Conservation (phyloP, 768 basidiomycete genomes). For the Lactifluus rugatus region DNA sequence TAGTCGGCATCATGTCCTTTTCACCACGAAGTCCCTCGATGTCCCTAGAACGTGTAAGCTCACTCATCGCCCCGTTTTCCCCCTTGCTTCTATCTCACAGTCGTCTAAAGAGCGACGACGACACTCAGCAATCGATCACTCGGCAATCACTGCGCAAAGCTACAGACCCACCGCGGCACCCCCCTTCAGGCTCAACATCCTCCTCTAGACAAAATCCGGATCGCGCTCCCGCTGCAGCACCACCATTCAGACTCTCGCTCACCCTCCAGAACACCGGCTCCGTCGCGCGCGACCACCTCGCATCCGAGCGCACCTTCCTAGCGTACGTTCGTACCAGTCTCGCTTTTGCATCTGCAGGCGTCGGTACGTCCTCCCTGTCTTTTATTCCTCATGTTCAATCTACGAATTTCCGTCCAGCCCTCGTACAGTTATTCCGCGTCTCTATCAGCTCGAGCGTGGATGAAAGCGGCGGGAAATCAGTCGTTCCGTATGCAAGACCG, state of each 20-base stretch:
- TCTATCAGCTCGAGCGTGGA: slow-evolving; percentile 21
- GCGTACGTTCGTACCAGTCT: slow-evolving; percentile 44
- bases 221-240: slow-evolving; percentile 2
- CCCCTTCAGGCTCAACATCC: neutral
- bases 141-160: neutral
- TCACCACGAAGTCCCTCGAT: neutral
- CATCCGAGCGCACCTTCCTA: slow-evolving; percentile 41
- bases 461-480: slow-evolving; percentile 1
- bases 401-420: slow-evolving; percentile 24
- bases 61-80: neutral
- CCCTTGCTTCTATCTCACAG: neutral
- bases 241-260: slow-evolving; percentile 19
- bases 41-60: neutral
- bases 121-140: neutral
- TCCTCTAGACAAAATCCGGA: neutral
- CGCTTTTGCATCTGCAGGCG: slow-evolving; percentile 39
- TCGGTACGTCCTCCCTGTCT: slow-evolving; percentile 29
- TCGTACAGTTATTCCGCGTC: slow-evolving; percentile 40
- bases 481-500: slow-evolving; percentile 31
- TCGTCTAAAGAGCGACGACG: neutral
- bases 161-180: neutral
- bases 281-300: slow-evolving; percentile 45
- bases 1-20: neutral
- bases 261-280: slow-evolving; percentile 38
- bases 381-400: neutral